Conservation (phyloP, 2,329 filamentous ascomycete genomes). For the Eurotiales sp. region DNA sequence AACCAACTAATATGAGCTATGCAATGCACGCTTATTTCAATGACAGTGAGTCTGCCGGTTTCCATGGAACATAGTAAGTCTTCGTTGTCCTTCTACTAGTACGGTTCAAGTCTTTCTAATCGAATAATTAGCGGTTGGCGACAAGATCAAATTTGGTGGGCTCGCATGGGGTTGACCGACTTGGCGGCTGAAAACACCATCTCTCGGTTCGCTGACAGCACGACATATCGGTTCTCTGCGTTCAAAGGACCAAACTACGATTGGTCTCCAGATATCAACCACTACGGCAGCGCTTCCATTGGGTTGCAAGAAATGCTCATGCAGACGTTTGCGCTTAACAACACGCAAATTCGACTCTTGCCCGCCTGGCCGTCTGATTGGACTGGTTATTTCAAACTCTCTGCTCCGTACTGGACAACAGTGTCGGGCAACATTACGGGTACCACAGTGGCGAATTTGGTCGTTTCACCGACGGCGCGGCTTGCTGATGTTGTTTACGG, state of each 20-base stretch:
- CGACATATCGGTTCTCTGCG: background rate
- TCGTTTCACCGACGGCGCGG: background rate
- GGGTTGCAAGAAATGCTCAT: conserved; percentile 4
- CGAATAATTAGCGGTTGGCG: background rate
- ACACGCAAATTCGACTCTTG: conserved; percentile 1
- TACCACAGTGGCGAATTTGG: background rate
- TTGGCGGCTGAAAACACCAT: background rate
- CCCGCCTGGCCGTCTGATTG: background rate
- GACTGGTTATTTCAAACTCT: conserved; percentile 1
- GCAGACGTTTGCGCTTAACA: conserved; percentile 7
- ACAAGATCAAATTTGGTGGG: conserved; percentile 1
- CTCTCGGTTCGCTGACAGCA: background rate
- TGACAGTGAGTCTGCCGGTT: background rate
- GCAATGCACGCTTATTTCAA: conserved; percentile 3
- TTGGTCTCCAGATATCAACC: conserved; percentile 3
- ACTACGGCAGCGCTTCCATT: background rate
- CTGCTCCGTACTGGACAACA: background rate
- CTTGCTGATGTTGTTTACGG: conserved; percentile 1
- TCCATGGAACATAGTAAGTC: background rate
- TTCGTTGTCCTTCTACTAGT: no score
- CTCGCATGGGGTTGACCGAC: background rate
- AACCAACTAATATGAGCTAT: background rate
- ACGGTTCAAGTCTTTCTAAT: no score
- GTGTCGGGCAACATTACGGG: background rate
- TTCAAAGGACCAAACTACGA: conserved; percentile 5